Percentiles rank a stretch among this genome's conserved stretches.
These are phyloP conservation scores for Lepidium sativum DNA, from an alignment of 345 rosid species.

Conservation along the genomic window DNA sequence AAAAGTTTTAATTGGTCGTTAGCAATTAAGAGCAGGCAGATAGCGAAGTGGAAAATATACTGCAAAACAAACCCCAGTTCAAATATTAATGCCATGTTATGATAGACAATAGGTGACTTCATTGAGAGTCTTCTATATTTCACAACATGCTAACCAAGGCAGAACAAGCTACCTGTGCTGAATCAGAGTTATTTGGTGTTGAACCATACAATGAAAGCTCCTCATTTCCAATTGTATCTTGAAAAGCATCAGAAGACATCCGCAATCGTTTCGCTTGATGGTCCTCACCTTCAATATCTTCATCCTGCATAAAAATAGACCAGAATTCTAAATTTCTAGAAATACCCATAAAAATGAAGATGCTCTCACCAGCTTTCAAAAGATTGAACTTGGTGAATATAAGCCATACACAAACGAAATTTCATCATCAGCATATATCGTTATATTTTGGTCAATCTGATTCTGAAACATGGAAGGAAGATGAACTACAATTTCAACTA, in stretches of 20 bases:
- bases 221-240: conserved; percentile 80
- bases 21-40: not conserved
- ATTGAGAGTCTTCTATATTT: not conserved
- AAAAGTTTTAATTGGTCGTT: not conserved
- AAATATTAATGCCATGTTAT: not conserved
- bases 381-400: not conserved
- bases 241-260: conserved; percentile 75
- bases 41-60: not conserved
- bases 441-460: not conserved
- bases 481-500: not conserved
- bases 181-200: conserved; percentile 65
- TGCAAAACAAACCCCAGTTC: not conserved
- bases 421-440: not conserved
- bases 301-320: conserved; percentile 44
- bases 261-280: conserved; percentile 74
- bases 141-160: conserved; percentile 18
- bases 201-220: conserved; percentile 89
- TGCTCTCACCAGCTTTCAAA: conserved; percentile 11
- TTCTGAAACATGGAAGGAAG: not conserved
- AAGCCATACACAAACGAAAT: not conserved
- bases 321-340: not conserved
- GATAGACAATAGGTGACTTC: conserved; percentile 9
- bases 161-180: conserved; percentile 56
- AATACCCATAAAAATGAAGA: not conserved
- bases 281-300: conserved; percentile 82